Conservation (phyloP, 345 rosid species). For the Barbarea vulgaris region DNA sequence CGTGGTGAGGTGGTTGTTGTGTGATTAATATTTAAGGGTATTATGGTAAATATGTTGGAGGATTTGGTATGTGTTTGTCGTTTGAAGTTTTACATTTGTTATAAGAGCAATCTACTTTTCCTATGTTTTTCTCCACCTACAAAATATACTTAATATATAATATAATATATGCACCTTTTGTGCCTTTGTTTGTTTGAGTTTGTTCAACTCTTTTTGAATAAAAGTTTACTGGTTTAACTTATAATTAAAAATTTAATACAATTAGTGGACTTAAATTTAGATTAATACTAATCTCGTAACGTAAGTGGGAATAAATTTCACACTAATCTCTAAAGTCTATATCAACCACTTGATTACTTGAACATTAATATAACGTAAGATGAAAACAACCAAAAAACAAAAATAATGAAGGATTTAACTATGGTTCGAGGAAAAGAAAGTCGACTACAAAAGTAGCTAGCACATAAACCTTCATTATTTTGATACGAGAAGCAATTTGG, state of each 20-base stretch:
- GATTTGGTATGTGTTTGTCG: slow-evolving; percentile 25
- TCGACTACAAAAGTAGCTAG: slow-evolving; percentile 6
- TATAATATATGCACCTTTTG: slow-evolving; percentile 30
- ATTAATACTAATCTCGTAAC: slow-evolving; percentile 17
- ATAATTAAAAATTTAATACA: neutral
- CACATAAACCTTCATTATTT: slow-evolving; percentile 22
- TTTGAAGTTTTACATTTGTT: slow-evolving; percentile 1
- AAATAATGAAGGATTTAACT: neutral
- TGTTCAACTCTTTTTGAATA: slow-evolving; percentile 38
- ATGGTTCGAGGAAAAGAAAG: neutral
- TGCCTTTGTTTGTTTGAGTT: slow-evolving; percentile 36
- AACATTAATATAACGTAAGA: slow-evolving; percentile 13
- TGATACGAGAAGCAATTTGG: slow-evolving; percentile 10
- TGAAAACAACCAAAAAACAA: neutral
- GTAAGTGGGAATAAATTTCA: slow-evolving; percentile 23
- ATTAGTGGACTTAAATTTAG: slow-evolving; percentile 5
- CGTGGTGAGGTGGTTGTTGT: slow-evolving; percentile 47
- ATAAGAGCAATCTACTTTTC: slow-evolving; percentile 20
- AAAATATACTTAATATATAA: slow-evolving; percentile 15
- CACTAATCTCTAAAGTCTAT: slow-evolving; percentile 1
- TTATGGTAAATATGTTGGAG: slow-evolving; percentile 19
- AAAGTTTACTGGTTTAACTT: neutral
- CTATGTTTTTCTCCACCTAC: slow-evolving; percentile 33
- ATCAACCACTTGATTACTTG: slow-evolving; percentile 2
- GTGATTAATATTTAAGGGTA: neutral